Conservation (phyloP, 1,284 basidiomycete genomes). For the Xanthoconium separans region DNA sequence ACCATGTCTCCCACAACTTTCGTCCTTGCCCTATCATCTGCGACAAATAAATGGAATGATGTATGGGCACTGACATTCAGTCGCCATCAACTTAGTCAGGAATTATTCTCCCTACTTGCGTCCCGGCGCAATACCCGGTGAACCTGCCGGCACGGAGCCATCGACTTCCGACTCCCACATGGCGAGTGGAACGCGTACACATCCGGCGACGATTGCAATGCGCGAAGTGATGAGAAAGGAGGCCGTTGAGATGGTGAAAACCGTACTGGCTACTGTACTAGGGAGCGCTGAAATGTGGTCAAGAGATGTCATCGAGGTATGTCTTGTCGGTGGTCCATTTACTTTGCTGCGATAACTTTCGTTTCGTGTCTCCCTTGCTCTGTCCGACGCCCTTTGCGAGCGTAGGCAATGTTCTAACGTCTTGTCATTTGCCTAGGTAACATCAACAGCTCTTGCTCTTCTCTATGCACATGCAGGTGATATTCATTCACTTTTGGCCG, state of each 20-base stretch:
- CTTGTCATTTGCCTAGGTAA: conserved; percentile 17
- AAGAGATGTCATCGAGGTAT: conserved; percentile 29
- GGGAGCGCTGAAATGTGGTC: conserved; percentile 38
- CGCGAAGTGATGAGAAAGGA: conserved; percentile 55
- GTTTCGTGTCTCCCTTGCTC: neutral
- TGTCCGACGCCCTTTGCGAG: neutral
- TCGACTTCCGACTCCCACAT: conserved; percentile 1
- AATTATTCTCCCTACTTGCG: conserved; percentile 85
- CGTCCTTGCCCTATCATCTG: conserved; percentile 21
- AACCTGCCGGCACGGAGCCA: conserved; percentile 1
- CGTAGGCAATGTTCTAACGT: conserved; percentile 4
- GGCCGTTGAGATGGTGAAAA: conserved; percentile 67
- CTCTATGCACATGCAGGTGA: conserved; percentile 29
- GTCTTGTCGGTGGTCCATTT: conserved; percentile 10
- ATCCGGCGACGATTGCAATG: conserved; percentile 68
- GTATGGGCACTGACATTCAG: conserved; percentile 62
- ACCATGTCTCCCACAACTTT: conserved; percentile 21
- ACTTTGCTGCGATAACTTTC: neutral
- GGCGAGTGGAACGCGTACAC: conserved; percentile 51
- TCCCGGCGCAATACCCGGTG: conserved; percentile 38
- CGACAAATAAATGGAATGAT: conserved; percentile 24
- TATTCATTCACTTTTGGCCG: conserved; percentile 19
- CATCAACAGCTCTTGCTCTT: conserved; percentile 33
- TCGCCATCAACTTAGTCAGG: conserved; percentile 83
- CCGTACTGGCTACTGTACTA: conserved; percentile 43